Evolutionary conservation across 2,329 filamentous ascomycete genomes (phyloP).

Genomic region (Microdochium bolleyi): DNA sequence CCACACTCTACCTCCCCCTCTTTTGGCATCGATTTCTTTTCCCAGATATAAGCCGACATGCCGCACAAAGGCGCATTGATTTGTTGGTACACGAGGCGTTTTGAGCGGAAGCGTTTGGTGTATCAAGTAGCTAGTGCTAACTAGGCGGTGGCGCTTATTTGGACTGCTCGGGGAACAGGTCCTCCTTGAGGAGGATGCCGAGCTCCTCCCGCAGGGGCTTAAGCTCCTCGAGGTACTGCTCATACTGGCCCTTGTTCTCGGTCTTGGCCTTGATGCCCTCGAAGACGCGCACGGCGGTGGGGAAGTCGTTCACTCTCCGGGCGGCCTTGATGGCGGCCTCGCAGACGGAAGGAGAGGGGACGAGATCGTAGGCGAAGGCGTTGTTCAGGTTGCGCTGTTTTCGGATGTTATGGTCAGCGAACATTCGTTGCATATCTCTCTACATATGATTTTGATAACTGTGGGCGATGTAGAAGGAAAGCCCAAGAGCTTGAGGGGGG

Average conservation of each 20-base stretch:
- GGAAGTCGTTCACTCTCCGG: conserved; percentile 95
- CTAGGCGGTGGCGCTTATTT: conserved; percentile 20
- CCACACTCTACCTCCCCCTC: not conserved
- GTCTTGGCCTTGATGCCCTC: conserved; percentile 99
- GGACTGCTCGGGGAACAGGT: conserved; percentile 69
- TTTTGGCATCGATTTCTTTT: not conserved
- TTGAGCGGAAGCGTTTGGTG: not conserved
- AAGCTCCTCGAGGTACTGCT: conserved; percentile 91
- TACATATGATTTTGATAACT: conserved; percentile 8
- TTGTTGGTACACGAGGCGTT: not conserved
- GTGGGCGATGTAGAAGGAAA: not conserved
- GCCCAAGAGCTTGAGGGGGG: too few relatives aligned
- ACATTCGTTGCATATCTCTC: conserved; percentile 3
- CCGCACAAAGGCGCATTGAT: not conserved
- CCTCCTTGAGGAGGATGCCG: conserved; percentile 84
- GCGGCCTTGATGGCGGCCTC: conserved; percentile 88
- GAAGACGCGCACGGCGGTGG: conserved; percentile 95
- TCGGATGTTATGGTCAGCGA: conserved; percentile 2
- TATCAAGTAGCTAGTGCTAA: not conserved
- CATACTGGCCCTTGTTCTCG: conserved; percentile 95
- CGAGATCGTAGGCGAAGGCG: conserved; percentile 99
- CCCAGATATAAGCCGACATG: not conserved
- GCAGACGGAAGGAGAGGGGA: conserved; percentile 87
- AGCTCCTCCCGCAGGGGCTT: conserved; percentile 90
- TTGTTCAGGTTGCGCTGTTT: conserved; percentile 68